Conservation (phyloP, 1,284 basidiomycete species). For the Anthracocystis walkeri region DNA sequence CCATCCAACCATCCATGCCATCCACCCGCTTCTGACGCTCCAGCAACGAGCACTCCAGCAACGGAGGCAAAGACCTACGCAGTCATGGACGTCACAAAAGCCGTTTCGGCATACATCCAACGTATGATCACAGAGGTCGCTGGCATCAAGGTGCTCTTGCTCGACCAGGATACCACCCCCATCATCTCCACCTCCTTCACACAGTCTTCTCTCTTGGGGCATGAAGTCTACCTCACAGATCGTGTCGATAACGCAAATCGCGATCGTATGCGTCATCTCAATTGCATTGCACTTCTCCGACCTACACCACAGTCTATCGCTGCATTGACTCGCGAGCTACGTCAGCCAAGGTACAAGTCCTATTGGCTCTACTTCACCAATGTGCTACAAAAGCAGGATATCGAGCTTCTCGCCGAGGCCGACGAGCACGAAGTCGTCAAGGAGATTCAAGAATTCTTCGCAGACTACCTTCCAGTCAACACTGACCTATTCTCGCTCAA, state of each 20-base stretch:
- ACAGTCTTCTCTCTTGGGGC: slow-evolving; percentile 90
- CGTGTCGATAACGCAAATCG: slow-evolving; percentile 82
- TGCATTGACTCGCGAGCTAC: slow-evolving; percentile 83
- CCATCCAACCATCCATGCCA: not conserved
- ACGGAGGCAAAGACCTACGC: not conserved
- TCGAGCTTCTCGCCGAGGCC: slow-evolving; percentile 91
- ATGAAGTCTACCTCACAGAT: slow-evolving; percentile 98
- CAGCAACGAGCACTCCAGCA: not conserved
- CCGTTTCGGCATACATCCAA: slow-evolving; percentile 91
- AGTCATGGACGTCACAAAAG: slow-evolving; percentile 92
- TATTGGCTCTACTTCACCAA: slow-evolving; percentile 93
- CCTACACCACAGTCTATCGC: slow-evolving; percentile 83
- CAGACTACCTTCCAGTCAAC: slow-evolving; percentile 71
- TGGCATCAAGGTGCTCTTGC: slow-evolving; percentile 96
- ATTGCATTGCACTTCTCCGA: slow-evolving; percentile 93
- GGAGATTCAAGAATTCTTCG: slow-evolving; percentile 76
- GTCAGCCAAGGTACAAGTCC: slow-evolving; percentile 86
- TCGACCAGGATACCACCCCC: slow-evolving; percentile 95
- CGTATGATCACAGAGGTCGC: slow-evolving; percentile 85
- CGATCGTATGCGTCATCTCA: slow-evolving; percentile 86
- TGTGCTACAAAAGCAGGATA: slow-evolving; percentile 85
- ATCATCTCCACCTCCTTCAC: slow-evolving; percentile 95
- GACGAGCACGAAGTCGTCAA: slow-evolving; percentile 96
- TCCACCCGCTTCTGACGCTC: not conserved
- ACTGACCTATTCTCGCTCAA: slow-evolving; percentile 88